phyloP scores from a whole-genome alignment of 305 asterid genomes.

The Rubia peregrina region DNA sequence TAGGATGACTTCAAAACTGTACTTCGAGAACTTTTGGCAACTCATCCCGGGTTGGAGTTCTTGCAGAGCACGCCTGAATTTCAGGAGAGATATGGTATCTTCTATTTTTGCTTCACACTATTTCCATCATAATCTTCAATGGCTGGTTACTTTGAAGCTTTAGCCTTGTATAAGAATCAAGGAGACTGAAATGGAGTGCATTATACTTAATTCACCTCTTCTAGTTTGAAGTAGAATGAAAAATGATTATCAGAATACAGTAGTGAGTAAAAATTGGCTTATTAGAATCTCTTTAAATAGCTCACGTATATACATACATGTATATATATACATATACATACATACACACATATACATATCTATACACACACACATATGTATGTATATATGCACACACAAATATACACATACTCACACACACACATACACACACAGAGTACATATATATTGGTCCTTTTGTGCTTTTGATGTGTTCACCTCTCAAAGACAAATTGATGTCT shows the following conservation, averaged over 20 bases:
- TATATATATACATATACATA: too few relatives aligned
- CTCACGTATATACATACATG: too few relatives aligned
- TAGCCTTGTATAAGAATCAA: neutral
- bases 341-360: too few relatives aligned
- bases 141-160: neutral
- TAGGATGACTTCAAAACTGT: slow-evolving; percentile 88
- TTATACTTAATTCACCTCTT: neutral
- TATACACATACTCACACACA: too few relatives aligned
- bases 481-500: slow-evolving; percentile 1
- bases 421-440: too few relatives aligned
- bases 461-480: neutral
- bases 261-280: neutral
- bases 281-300: neutral
- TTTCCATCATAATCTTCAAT: neutral
- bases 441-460: too few relatives aligned
- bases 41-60: slow-evolving; percentile 98
- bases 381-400: too few relatives aligned
- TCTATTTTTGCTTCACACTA: slow-evolving; percentile 12
- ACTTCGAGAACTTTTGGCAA: slow-evolving; percentile 82
- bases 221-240: neutral
- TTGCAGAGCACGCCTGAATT: slow-evolving; percentile 95
- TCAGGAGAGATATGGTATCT: slow-evolving; percentile 96
- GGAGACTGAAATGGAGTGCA: neutral
- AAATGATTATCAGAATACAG: neutral
- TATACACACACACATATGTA: too few relatives aligned